Percentiles rank a stretch among this genome's conserved stretches.
Conservation (phyloP, 2,329 filamentous ascomycete species). For the Orbilia oligospora region DNA sequence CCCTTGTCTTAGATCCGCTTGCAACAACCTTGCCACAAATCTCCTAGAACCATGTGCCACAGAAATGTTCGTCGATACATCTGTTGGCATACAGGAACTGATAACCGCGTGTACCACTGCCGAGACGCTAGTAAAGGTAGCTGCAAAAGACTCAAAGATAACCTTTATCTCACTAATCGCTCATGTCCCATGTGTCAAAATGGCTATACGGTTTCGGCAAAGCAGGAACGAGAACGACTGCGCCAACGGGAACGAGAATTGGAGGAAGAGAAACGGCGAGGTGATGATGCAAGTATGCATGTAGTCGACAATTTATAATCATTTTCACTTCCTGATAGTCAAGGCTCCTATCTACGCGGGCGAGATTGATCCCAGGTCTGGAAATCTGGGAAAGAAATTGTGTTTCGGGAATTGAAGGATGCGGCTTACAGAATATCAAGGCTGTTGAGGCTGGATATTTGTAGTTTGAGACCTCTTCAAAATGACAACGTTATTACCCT, state of each 20-base stretch:
- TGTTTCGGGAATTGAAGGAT: not conserved
- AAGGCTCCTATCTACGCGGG: not conserved
- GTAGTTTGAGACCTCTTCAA: too few relatives aligned
- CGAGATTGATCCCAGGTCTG: too few relatives aligned
- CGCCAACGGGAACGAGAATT: not conserved
- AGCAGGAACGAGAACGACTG: slow-evolving; percentile 4
- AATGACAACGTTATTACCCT: too few relatives aligned
- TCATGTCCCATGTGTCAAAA: slow-evolving; percentile 13
- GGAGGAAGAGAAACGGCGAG: not conserved
- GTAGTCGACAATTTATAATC: not conserved
- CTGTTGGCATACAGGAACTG: slow-evolving; percentile 44
- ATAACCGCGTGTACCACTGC: slow-evolving; percentile 29
- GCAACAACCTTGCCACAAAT: not conserved
- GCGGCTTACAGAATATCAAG: too few relatives aligned
- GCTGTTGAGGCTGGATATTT: not conserved
- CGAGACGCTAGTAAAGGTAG: slow-evolving; percentile 7
- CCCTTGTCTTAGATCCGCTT: too few relatives aligned
- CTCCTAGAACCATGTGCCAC: slow-evolving; percentile 40
- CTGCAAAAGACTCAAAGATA: slow-evolving; percentile 12
- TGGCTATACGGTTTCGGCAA: slow-evolving; percentile 1
- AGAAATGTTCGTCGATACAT: slow-evolving; percentile 36
- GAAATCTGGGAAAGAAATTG: not conserved
- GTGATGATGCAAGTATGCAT: not conserved
- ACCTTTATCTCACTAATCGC: not conserved
- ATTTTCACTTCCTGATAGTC: not conserved